Conservation (phyloP, 1,284 basidiomycete genomes). For the Ustilago sp. region DNA sequence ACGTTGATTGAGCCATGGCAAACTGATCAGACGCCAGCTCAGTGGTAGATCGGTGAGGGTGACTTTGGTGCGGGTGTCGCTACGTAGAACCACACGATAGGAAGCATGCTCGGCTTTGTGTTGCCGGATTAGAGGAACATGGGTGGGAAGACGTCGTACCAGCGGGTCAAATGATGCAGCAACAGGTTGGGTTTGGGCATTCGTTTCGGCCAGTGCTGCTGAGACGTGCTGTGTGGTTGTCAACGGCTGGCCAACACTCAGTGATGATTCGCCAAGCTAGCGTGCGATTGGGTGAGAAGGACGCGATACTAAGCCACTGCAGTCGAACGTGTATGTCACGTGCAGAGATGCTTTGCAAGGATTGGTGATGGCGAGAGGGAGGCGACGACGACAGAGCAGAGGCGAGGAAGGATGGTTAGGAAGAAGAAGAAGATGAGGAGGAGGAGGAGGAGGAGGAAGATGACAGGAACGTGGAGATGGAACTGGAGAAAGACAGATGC, state of each 20-base stretch:
- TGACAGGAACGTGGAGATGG: background rate
- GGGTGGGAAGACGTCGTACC: background rate
- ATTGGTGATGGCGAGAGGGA: background rate
- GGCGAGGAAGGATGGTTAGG: background rate
- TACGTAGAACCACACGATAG: background rate
- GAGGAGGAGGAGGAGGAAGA: background rate
- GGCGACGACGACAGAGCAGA: background rate
- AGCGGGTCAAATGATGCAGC: background rate
- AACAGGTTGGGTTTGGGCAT: background rate
- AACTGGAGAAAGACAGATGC: background rate
- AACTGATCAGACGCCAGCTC: too few relatives aligned
- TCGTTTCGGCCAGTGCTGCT: background rate
- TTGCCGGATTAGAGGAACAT: conserved; percentile 14
- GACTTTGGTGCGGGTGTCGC: background rate
- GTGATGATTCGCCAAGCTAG: background rate
- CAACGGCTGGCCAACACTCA: background rate
- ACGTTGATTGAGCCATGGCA: conserved; percentile 22
- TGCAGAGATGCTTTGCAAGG: background rate
- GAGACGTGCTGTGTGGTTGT: background rate
- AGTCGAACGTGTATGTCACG: background rate
- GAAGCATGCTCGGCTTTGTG: conserved; percentile 16
- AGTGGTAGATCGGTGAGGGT: background rate
- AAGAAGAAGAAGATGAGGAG: background rate
- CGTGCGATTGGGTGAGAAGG: background rate
- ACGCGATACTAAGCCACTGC: background rate